Base-by-base conservation (phyloP, 2,329 filamentous ascomycete genomes). In the Trichophyton schoenleinii region DNA sequence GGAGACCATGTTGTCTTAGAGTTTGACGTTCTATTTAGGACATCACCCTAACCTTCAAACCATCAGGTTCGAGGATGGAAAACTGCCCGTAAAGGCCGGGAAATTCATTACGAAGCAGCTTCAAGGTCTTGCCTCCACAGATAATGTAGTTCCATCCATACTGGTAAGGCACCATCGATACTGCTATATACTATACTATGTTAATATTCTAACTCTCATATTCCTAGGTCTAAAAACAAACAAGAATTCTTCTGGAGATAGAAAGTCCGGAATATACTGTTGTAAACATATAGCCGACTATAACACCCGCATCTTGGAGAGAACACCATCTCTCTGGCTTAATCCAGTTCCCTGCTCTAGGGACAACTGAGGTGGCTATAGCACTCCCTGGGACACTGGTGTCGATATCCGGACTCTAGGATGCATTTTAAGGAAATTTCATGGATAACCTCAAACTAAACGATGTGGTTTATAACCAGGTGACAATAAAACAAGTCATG, bases 391-490 rank as follows among this genome's bases (percentile, higher is more conserved):
- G 69, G 66, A 65, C 58, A 55, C 53, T 42, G 61, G 52, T 15
- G 68, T 69, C 4, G 68, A 71, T 67, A 69, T 70, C 57, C 70
- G 68, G 69, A 71, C 66, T 61, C 66, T 70, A 8, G 68, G 68
- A 58, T 71, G 69, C 49, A 64, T 70, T 36, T 67, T 64, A 64
- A 68, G 68, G 59, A 61, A 9, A 4, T 46, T n/a, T 46, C 22
- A 28, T 57, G 48, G 20, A 53, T 57, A 22, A 36, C n/a, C 41
- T 36, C 6, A 22, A 3, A 4, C 31, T 61, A 11, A 60, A 34
- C 3, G 15, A 15, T 59, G 58, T 5, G 25, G 52, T 15, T 38
- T 22, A 11, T 49, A 9, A 57, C 34, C 2, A 22, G 48, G 41
- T n/a, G 42, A 53, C 22, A 52, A 13, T 42, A 9, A 38, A 58